Evolutionary conservation across 176 grass and related monocot species (phyloP), one percentile per base, ranked within the genome.

Genomic region (Rhynchospora pubera): DNA sequence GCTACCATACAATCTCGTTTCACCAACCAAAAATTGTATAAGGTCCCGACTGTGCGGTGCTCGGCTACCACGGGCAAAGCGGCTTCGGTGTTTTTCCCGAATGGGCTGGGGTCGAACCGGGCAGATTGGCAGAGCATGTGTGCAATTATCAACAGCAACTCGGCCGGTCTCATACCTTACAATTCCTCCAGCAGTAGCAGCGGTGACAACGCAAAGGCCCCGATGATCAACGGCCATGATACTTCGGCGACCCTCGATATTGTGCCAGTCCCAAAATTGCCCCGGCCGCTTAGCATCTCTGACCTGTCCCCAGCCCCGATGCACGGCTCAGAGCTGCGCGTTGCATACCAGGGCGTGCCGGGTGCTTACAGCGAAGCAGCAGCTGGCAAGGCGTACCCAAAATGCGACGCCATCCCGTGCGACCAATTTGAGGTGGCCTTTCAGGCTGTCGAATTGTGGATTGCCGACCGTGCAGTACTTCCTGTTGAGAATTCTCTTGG

Each of bases 371-470:
- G 94, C 86, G 94, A 97, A 78, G 93, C 93, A 69, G 94, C 94
- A 58, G 91, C 94, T 3, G 94, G 94, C 2, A 97, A 97, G 77
- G 94, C 94, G 10, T 97, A 97, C 88, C 78, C 83, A 2, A 89
- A 91, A 2, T 83, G 92, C 53, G 90, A 97, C 61, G 91, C 94
- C 65, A 92, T 97, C 45, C 94, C 94, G 8, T 97, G 94, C 83
- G 94, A 97, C 90, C 94, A 97, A 86, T 97, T 97, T 82, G 94
- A 97, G 90, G 92, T 94, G 46, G 94, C 94, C 18, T 97, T 97
- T 86, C 90, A 92, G 85, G 89, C 94, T 22, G 91, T 94, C 23
- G 91, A 97, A 84, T 90, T 97, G 1, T 97, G 94, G 94, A 87
- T 97, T 72, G 90, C 94, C 4, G 94, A 97, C 83, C 94, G 94